Base-by-base conservation (phyloP, 805 yeast genomes). In the Teunomyces aglyptinius region DNA sequence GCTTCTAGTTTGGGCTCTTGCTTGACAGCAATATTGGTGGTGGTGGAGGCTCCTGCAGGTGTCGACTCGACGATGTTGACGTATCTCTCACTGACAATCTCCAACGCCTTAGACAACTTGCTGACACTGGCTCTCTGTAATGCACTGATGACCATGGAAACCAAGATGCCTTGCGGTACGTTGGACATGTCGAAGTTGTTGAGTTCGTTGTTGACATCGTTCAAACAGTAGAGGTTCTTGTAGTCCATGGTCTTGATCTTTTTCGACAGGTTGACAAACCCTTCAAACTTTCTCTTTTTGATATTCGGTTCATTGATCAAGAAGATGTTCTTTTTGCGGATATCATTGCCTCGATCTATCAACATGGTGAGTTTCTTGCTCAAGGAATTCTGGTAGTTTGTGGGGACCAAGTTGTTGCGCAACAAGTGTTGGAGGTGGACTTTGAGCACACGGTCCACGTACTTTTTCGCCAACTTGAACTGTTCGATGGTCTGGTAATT, bases 1-100 rank as follows among this genome's bases (percentile, higher is more conserved):
- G 16, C 34, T 13, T 41, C 41, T 48, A 16, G 13, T 18, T 31
- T 40, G 43, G 12, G 39, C 28, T 49, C 51, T 29, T 45, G 43
- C 27, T 53, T 24, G 16, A 45, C 35, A 36, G 6, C 13, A 11
- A 20, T 18, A 7, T 27, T 28, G 5, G 18, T n/a, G 15, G 13
- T 24, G 45, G 44, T 10, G 27, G 22, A 6, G 59, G 18, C 29
- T 36, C 13, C 36, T 31, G 44, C 10, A 53, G n/a, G 48, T 49
- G 18, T 20, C n/a, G 44, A 20, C 41, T 52, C 56, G n/a, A 46
- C 57, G 62, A 54, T 70, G 56, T 76, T 78, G 8, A 74, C 65
- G 56, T 85, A 87, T 50, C 97, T 74, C 8, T 83, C 78, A 12
- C 81, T 73, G 5, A 89, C 78, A 34, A 88, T 81, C n/a, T 80